Base-by-base conservation (phyloP, 331 rosid genomes). In the Cucumis variabilis region DNA sequence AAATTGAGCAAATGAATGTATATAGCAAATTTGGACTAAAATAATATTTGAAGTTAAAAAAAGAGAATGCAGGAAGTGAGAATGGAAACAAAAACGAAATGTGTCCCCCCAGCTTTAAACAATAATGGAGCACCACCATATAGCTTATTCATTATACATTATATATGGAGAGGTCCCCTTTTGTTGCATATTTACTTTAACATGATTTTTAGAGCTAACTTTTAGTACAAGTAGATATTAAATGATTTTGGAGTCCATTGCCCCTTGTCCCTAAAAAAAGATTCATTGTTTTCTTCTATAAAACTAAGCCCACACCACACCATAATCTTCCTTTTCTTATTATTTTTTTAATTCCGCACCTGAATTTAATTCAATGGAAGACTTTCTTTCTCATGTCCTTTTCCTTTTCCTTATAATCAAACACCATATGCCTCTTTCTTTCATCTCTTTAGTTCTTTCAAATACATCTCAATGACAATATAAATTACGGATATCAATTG, bases 241-340 rank as follows among this genome's bases (percentile, higher is more conserved):
- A 80, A 53, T 80, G 48, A 11, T 25, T 37, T 8, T 33, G 33
- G 37, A 80, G 85, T 55, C 85, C 85, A 80, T 80, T 80, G 69
- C 85, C 85, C 85, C 69, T 80, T 80, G 70, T 80, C 85, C 68
- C 50, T 80, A 19, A 80, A 55, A 80, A 80, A 80, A 51, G 84
- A 80, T 80, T 80, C 84, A 80, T 80, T 80, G 84, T 53, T 80
- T 80, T 80, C 25, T 80, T 55, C 84, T 80, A 80, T 17, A 80
- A 80, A 53, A 80, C 48, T 53, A 51, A 55, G 48, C 68, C 84
- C 68, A 51, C 23, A 25, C 84, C 68, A 51, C 23, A 25, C 77
- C 77, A 71, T 23, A 71, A 71, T 71, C 77, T 30, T 13, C 48
- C 12, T 13, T 53, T 53, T 13, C 0, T 53, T 53, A 13, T n/a